phyloP scores from a whole-genome alignment of 1,284 basidiomycete genomes.

The Ganoderma lingzhi region DNA sequence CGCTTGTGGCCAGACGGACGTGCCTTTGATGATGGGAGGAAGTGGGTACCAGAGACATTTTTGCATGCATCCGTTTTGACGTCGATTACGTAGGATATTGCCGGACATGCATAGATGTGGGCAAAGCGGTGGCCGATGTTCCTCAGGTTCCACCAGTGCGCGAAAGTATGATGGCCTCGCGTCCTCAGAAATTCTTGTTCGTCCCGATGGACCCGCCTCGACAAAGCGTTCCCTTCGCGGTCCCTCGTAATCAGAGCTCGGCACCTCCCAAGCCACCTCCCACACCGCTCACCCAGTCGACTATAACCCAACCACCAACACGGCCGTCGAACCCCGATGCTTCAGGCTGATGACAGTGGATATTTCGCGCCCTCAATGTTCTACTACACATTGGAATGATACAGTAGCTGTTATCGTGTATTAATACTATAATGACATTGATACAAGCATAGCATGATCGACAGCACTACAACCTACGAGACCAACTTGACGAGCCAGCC shows the following conservation, averaged over 20 bases:
- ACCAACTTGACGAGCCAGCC: constrained; percentile 69
- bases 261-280: background rate
- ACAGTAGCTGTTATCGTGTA: constrained; percentile 23
- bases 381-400: constrained; percentile 10
- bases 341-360: background rate
- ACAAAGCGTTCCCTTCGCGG: background rate
- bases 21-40: constrained; percentile 76
- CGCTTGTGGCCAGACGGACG: constrained; percentile 67
- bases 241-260: background rate
- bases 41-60: constrained; percentile 51
- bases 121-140: constrained; percentile 34
- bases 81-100: constrained; percentile 40
- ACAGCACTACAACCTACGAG: constrained; percentile 46
- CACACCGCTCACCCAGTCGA: too few species aligned
- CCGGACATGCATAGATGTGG: constrained; percentile 64
- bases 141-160: constrained; percentile 21
- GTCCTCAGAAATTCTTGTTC: background rate
- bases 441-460: constrained; percentile 32
- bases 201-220: background rate
- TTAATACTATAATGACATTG: constrained; percentile 33
- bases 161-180: background rate
- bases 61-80: background rate
- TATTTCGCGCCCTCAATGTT: background rate
- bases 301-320: background rate
- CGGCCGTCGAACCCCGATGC: background rate